Conservation (phyloP, 2,329 filamentous ascomycete species). For the Huntiella decipiens region DNA sequence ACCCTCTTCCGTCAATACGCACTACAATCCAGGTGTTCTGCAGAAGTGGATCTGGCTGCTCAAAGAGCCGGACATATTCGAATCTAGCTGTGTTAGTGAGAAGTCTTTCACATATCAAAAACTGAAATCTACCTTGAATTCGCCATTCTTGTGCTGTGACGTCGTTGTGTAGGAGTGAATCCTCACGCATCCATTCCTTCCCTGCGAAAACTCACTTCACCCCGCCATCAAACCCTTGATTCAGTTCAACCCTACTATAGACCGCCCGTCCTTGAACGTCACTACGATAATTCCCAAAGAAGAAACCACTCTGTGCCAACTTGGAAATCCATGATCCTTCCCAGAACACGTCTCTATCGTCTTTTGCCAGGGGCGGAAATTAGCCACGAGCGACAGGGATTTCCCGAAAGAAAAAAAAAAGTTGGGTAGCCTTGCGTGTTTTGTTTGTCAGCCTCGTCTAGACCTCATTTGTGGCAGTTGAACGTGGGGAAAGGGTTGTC, state of each 20-base stretch:
- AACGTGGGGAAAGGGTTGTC: too few species aligned
- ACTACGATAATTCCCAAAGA: too few species aligned
- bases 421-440: slow-evolving; percentile 8
- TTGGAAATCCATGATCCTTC: too few species aligned
- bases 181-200: too few species aligned
- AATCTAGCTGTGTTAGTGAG: slow-evolving; percentile 37
- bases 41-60: slow-evolving; percentile 61
- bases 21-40: slow-evolving; percentile 93
- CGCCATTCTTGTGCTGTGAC: slow-evolving; percentile 22
- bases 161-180: neutral
- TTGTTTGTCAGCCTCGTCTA: slow-evolving; percentile 11
- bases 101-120: neutral
- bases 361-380: too few species aligned
- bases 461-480: neutral
- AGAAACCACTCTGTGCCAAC: too few species aligned
- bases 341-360: too few species aligned
- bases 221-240: too few species aligned
- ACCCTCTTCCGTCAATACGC: slow-evolving; percentile 80
- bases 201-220: too few species aligned
- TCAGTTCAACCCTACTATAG: too few species aligned
- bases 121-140: slow-evolving; percentile 30
- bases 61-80: slow-evolving; percentile 83
- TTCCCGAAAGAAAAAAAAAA: neutral
- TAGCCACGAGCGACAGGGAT: too few species aligned
- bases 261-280: too few species aligned